A percentile compares a stretch with the other conserved stretches of the same genome.
These are phyloP conservation scores for Globisporangium uncinulatum DNA, from an alignment of 352 stramenopile species.

Conservation along the genomic window DNA sequence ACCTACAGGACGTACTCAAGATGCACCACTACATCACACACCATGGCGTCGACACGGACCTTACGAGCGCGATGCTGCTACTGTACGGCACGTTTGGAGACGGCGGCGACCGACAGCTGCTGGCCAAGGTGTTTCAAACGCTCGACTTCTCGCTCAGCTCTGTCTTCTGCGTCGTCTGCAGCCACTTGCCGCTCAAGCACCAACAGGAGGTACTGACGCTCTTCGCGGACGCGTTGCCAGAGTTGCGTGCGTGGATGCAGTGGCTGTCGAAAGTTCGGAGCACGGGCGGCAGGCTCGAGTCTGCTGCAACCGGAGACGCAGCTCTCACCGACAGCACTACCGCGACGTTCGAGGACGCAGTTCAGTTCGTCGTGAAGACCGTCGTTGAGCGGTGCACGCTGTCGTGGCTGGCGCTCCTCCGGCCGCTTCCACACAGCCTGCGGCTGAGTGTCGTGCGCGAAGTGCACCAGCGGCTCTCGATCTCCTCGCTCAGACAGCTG, in stretches of 20 bases:
- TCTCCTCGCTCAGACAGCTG: constrained; percentile 40
- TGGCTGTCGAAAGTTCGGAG: constrained; percentile 28
- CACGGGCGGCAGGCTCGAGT: neutral
- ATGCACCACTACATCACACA: constrained; percentile 45
- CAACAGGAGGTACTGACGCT: constrained; percentile 53
- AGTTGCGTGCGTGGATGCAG: constrained; percentile 43
- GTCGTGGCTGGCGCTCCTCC: constrained; percentile 40
- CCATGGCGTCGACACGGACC: constrained; percentile 23
- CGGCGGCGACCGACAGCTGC: constrained; percentile 28
- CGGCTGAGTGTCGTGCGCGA: constrained; percentile 30
- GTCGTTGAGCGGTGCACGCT: constrained; percentile 37
- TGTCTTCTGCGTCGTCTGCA: constrained; percentile 34
- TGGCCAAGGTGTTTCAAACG: constrained; percentile 53
- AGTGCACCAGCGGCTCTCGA: constrained; percentile 15
- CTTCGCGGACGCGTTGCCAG: constrained; percentile 34
- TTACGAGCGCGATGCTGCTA: constrained; percentile 21
- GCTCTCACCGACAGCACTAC: neutral
- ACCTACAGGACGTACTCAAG: constrained; percentile 51
- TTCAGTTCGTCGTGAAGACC: constrained; percentile 36
- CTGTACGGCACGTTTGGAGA: constrained; percentile 44
- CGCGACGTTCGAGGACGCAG: constrained; percentile 16
- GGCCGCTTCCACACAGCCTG: constrained; percentile 17
- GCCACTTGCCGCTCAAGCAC: constrained; percentile 31
- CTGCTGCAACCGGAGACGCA: neutral
- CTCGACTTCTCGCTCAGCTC: constrained; percentile 24